Evolutionary conservation across 345 rosid genomes (phyloP), one percentile per base, ranked within the genome.

Genomic region (Rubroshorea leprosula): DNA sequence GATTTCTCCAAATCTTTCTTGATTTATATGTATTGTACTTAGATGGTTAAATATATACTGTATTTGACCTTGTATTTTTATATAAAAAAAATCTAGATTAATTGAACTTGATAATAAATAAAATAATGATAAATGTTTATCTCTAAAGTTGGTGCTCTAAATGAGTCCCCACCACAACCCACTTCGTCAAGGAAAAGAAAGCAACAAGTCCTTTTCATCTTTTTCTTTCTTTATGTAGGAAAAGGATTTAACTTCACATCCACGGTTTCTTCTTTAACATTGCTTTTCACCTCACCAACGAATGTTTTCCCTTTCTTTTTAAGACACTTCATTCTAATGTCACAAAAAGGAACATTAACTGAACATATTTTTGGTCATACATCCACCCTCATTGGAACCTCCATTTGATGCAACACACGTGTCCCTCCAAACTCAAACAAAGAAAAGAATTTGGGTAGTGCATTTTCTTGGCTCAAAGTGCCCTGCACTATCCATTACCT

Each of bases 371-470:
- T 47, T 60, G 51, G 48, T 23, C 56, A 25, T 9, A 4, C 8
- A 7, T 9, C 45, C 45, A 7, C 45, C 57, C 67, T 56, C 24
- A 13, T 41, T 49, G 57, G 57, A 63, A 60, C 53, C 29, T 44
- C 39, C 26, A 26, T 23, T 29, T 56, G 60, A 23, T 46, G 66
- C 74, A 61, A 51, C 52, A 44, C 70, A 60, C 64, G 41, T 38
- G 63, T 61, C 61, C 52, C 47, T 63, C 62, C 52, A 6, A 48
- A 55, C 8, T 57, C 52, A 52, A 39, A 7, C 3, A 14, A 14
- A 7, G 3, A 46, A 39, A 7, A 39, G 45, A 14, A 7, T 39
- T 6, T 13, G 45, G 15, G 15, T 8, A 39, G n/a, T 20, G 35
- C 54, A 52, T 17, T 55, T 52, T 20, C 45, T 55, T 43, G 6